These are phyloP conservation scores for Tolypocladium nubicola DNA, from an alignment of 2,329 filamentous ascomycete species.

Conservation along the genomic window DNA sequence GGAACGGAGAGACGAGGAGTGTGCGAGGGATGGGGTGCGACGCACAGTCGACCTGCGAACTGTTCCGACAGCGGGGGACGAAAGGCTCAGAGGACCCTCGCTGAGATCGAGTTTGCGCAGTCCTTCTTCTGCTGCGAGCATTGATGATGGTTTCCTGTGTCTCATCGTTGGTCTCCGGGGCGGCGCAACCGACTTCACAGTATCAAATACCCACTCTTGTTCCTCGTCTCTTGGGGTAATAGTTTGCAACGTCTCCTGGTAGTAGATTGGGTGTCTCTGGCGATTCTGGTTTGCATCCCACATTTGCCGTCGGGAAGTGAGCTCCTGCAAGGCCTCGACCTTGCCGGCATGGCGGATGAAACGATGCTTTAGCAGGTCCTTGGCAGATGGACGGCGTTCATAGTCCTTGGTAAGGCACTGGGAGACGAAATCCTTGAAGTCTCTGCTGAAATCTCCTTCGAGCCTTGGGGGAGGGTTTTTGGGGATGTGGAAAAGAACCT, in stretches of 20 bases:
- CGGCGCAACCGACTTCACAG: conserved; percentile 60
- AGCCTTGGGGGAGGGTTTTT: conserved; percentile 78
- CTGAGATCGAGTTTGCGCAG: conserved; percentile 51
- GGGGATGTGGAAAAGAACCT: conserved; percentile 82
- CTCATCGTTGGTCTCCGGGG: conserved; percentile 44
- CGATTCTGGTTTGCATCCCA: conserved; percentile 67
- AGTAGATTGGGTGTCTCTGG: conserved; percentile 68
- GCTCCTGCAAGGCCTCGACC: conserved; percentile 75
- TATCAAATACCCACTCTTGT: conserved; percentile 94
- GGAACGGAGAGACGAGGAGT: conserved; percentile 18
- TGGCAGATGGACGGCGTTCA: conserved; percentile 72
- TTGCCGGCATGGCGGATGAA: conserved; percentile 85
- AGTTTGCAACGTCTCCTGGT: conserved; percentile 80
- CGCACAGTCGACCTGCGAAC: conserved; percentile 50
- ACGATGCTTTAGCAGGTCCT: conserved; percentile 75
- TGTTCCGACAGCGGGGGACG: conserved; percentile 43
- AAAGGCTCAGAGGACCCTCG: conserved; percentile 46
- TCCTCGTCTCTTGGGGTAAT: conserved; percentile 57
- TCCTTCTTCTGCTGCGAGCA: conserved; percentile 48
- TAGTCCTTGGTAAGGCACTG: conserved; percentile 89
- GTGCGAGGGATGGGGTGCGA: conserved; percentile 33
- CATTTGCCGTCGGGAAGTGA: conserved; percentile 73
- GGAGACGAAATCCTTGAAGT: conserved; percentile 90
- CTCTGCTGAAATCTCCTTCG: conserved; percentile 75
- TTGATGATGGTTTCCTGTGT: conserved; percentile 44